Evolutionary conservation across 148 eudicot species (phyloP), one percentile per base, ranked within the genome.

Genomic region (Persicaria maculosa): DNA sequence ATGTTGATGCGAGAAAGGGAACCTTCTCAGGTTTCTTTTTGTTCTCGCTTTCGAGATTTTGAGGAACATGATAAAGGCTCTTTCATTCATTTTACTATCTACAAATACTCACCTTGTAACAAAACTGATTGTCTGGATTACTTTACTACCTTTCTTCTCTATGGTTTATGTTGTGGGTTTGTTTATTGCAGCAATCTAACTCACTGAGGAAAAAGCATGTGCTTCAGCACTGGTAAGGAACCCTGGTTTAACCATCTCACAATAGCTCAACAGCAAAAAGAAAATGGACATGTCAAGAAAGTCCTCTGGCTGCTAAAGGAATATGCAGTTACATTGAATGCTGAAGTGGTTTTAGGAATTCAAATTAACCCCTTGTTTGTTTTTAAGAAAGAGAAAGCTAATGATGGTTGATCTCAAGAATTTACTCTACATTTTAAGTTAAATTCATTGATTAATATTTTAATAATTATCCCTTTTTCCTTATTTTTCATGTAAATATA

Each of bases 11-110:
- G 69, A 64, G 69, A 64, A 61, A 64, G 40, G 69, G 10, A 40
- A 36, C 69, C 69, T 36, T 64, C 69, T 40, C 12, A 46, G 69
- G 69, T 36, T 64, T 40, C n/a, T 25, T 58, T 64, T 36, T 64
- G 17, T 14, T 64, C 69, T 64, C 69, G 31, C 14, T 5, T 64
- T 64, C n/a, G 69, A 64, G 45, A 64, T 64, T 64, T 64, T 64
- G 69, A 64, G 69, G 69, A 64, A 64, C 69, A 40, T 64, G 67
- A 40, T 61, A 61, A 22, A 22, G 69, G 69, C 46, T 64, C 69
- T 64, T 31, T 40, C 45, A 36, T 64, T 64, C 16, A 31, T 64
- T 36, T 40, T 64, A 4, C 31, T 36, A 12, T 36, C n/a, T 36
- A 64, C 9, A 47, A 31, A 31, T 64, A 31, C 36, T 1, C 46